A percentile compares a stretch with the other conserved stretches of the same genome.
phyloP scores from a whole-genome alignment of 176 grass and related monocot species.

The Tuctoria greenei region DNA sequence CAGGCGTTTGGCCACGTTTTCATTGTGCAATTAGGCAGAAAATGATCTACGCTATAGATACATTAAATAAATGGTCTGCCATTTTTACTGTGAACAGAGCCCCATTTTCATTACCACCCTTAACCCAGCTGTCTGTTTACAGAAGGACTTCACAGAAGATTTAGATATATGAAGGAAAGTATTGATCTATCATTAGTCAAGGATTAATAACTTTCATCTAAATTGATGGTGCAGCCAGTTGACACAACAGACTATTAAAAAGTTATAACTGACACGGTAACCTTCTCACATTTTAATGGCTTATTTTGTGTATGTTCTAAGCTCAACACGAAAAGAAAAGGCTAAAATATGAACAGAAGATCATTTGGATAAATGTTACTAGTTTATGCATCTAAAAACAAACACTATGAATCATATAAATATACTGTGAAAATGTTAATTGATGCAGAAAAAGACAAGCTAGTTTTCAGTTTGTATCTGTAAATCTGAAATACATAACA shows the following conservation, averaged over 20 bases:
- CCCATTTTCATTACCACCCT: background rate
- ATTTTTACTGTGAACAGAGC: background rate
- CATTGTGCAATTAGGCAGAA: conserved; percentile 18
- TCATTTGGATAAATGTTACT: background rate
- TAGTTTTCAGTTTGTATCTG: background rate
- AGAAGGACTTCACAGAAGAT: background rate
- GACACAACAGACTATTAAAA: background rate
- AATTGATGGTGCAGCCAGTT: background rate
- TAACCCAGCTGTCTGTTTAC: background rate
- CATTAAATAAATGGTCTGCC: background rate
- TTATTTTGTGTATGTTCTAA: background rate
- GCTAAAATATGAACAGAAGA: background rate
- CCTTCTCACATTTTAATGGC: background rate
- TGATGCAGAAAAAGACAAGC: background rate
- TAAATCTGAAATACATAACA: background rate
- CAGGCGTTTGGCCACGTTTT: too few relatives aligned
- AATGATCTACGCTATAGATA: background rate
- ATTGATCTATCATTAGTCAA: background rate
- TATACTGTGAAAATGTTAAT: background rate
- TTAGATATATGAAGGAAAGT: background rate
- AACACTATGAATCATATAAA: background rate
- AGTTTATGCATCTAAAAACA: background rate
- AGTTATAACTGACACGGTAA: background rate
- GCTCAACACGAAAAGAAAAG: background rate
- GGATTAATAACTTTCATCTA: background rate